A percentile compares a stretch with the other conserved stretches of the same genome.
Conservation (phyloP, 2,329 filamentous ascomycete genomes). For the Fusarium sororula region DNA sequence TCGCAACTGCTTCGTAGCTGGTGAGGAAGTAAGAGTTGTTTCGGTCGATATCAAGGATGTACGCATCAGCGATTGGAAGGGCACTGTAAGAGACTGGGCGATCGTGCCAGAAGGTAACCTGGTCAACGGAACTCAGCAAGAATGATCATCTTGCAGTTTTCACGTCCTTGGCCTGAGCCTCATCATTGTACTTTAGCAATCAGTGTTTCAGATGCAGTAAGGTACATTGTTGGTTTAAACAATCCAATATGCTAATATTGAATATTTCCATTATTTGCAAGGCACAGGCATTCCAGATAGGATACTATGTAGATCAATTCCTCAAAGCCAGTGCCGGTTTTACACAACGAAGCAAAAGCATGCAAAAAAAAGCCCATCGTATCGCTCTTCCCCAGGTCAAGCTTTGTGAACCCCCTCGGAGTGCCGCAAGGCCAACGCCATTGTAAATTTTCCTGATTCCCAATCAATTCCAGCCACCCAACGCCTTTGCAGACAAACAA, state of each 20-base stretch:
- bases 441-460: not conserved
- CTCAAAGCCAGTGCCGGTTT: not conserved
- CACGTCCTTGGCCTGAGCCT: not conserved
- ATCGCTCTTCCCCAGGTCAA: not conserved
- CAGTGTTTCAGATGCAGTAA: not conserved
- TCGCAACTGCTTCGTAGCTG: constrained; percentile 76
- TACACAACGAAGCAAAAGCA: not conserved
- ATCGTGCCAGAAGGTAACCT: constrained; percentile 50
- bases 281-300: not conserved
- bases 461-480: not conserved
- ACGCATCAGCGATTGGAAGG: constrained; percentile 93
- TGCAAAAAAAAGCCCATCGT: not conserved
- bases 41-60: constrained; percentile 86
- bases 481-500: constrained; percentile 14
- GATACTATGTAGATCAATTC: constrained; percentile 4
- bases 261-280: not conserved
- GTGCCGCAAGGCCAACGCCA: not conserved
- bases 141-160: not conserved
- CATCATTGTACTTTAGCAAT: constrained; percentile 4
- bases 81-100: constrained; percentile 84
- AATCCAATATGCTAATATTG: not conserved
- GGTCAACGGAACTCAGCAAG: constrained; percentile 54
- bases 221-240: not conserved
- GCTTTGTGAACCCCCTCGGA: not conserved
- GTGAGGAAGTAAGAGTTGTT: constrained; percentile 86